Evolutionary conservation across 2,329 filamentous ascomycete species (phyloP).

Genomic region (Exophiala alcalophila): DNA sequence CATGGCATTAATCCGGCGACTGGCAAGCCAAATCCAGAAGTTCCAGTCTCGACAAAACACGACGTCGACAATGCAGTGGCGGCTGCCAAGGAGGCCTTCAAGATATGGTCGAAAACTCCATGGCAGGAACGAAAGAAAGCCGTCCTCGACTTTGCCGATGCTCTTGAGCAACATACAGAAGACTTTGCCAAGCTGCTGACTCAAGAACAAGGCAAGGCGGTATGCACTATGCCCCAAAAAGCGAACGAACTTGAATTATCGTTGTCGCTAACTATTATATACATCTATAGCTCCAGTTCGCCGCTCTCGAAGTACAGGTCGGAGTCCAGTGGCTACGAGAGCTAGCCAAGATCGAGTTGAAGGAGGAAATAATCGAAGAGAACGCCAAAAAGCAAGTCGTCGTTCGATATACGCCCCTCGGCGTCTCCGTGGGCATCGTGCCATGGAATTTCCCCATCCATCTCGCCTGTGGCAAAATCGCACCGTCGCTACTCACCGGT

Average conservation of each 20-base stretch:
- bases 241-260: background rate
- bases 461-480: conserved; percentile 51
- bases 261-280: background rate
- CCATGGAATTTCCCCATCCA: conserved; percentile 57
- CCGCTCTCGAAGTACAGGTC: conserved; percentile 17
- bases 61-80: conserved; percentile 53
- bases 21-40: conserved; percentile 49
- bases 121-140: conserved; percentile 37
- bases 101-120: conserved; percentile 44
- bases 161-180: conserved; percentile 36
- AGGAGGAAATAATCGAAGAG: conserved; percentile 21
- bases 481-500: conserved; percentile 50
- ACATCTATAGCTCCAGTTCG: conserved; percentile 22
- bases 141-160: conserved; percentile 36
- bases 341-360: conserved; percentile 19
- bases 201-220: conserved; percentile 43
- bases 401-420: conserved; percentile 39
- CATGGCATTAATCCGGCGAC: conserved; percentile 54
- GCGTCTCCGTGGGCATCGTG: conserved; percentile 52
- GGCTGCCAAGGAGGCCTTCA: conserved; percentile 48
- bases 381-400: conserved; percentile 25
- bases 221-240: conserved; percentile 19
- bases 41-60: conserved; percentile 48
- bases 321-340: conserved; percentile 20
- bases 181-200: conserved; percentile 40